Percentiles rank a stretch among this genome's conserved stretches.
phyloP scores from a whole-genome alignment of 805 yeast species.

The Saccharomycopsis amapae region DNA sequence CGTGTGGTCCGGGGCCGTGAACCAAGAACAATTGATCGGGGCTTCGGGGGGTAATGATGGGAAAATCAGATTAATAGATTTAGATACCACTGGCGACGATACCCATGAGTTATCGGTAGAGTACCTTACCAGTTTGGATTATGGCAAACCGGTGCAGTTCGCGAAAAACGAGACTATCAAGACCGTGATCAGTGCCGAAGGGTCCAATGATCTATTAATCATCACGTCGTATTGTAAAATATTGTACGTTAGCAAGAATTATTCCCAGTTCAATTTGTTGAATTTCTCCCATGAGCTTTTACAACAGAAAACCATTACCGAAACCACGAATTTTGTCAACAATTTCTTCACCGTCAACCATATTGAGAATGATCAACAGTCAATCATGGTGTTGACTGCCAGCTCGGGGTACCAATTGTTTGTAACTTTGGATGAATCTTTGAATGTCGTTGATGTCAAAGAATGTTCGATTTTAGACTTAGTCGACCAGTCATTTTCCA shows the following conservation, averaged over 20 bases:
- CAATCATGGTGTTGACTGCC: conserved; percentile 30
- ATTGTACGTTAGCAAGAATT: conserved; percentile 24
- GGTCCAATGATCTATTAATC: conserved; percentile 35
- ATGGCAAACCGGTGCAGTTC: conserved; percentile 20
- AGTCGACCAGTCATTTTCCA: not conserved
- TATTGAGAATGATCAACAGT: conserved; percentile 29
- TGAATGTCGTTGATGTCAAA: not conserved
- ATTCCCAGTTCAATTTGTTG: not conserved
- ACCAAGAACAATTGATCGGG: conserved; percentile 39
- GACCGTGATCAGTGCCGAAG: conserved; percentile 44
- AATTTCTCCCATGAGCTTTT: not conserved
- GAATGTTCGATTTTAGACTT: not conserved
- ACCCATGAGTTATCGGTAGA: not conserved
- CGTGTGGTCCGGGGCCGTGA: conserved; percentile 72
- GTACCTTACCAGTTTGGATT: not conserved
- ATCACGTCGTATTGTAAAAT: conserved; percentile 57
- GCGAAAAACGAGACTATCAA: conserved; percentile 51
- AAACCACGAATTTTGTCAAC: conserved; percentile 3
- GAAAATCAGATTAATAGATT: conserved; percentile 56
- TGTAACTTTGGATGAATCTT: conserved; percentile 23
- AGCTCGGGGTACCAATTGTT: conserved; percentile 38
- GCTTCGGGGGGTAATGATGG: conserved; percentile 97
- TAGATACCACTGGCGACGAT: conserved; percentile 30
- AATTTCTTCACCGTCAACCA: conserved; percentile 40
- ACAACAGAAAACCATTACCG: not conserved